These are phyloP conservation scores for Talaromyces sp. DNA, from an alignment of 2,329 filamentous ascomycete genomes.

Conservation along the genomic window DNA sequence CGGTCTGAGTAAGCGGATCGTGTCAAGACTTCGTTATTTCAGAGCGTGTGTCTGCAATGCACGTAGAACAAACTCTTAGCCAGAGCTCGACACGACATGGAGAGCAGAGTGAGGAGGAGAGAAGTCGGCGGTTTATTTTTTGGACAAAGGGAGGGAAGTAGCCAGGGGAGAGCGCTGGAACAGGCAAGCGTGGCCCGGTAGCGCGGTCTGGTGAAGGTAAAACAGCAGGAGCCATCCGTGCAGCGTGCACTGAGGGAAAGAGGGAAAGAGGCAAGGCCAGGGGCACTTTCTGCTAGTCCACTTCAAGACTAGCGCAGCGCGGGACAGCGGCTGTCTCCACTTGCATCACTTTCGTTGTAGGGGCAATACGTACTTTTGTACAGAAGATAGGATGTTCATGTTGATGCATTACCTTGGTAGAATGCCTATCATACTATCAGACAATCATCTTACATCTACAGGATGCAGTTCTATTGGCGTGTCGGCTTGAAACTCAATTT, in stretches of 20 bases:
- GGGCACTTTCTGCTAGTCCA: background rate
- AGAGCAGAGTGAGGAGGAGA: background rate
- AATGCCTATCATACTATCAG: background rate
- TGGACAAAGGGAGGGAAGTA: background rate
- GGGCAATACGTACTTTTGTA: too few species aligned
- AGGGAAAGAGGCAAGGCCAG: background rate
- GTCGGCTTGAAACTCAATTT: background rate
- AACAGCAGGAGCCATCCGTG: background rate
- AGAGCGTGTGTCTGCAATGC: background rate
- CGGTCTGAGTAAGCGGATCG: background rate
- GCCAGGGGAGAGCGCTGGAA: conserved; percentile 9
- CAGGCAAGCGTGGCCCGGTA: conserved; percentile 12
- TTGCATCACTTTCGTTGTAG: too few species aligned
- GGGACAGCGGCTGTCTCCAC: conserved; percentile 6
- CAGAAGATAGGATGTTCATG: too few species aligned
- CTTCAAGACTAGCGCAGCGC: background rate
- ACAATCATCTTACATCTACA: background rate
- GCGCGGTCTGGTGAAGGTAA: background rate
- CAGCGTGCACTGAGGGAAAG: background rate
- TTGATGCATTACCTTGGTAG: background rate
- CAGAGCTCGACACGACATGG: background rate
- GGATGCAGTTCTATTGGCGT: background rate
- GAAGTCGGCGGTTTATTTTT: background rate
- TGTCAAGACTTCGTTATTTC: background rate
- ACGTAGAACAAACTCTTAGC: conserved; percentile 4